Evolutionary conservation across 179 eudicot species (phyloP).

Genomic region (Silene coronaria): DNA sequence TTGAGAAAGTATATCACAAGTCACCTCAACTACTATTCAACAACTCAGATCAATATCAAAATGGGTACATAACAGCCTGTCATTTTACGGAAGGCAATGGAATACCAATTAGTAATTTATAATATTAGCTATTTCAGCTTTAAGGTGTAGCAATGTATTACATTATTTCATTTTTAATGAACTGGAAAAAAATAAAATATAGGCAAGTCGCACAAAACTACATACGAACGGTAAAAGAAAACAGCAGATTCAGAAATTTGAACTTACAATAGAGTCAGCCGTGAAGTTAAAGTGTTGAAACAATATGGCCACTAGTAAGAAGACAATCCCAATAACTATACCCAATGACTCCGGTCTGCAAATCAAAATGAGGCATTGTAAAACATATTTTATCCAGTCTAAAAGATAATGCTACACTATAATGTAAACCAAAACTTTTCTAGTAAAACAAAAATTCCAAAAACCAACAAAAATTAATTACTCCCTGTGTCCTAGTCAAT

Average conservation of each 20-base stretch:
- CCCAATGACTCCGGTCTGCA: conserved; percentile 96
- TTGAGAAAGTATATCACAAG: too few species aligned
- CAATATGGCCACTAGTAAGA: conserved; percentile 68
- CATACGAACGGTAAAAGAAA: neutral
- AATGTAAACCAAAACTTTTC: neutral
- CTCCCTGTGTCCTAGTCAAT: too few species aligned
- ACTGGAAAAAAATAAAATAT: neutral
- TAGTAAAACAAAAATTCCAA: too few species aligned
- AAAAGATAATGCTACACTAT: neutral
- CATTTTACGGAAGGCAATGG: too few species aligned
- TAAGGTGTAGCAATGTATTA: too few species aligned
- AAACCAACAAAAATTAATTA: too few species aligned
- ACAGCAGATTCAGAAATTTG: neutral
- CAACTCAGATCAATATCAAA: too few species aligned
- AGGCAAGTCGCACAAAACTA: neutral
- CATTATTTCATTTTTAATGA: neutral
- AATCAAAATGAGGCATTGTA: conserved; percentile 14
- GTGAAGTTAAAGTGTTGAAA: conserved; percentile 87
- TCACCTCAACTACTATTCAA: too few species aligned
- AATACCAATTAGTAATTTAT: too few species aligned
- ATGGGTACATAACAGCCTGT: too few species aligned
- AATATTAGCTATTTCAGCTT: too few species aligned
- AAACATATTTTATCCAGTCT: neutral
- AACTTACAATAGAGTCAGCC: conserved; percentile 78
- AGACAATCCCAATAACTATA: conserved; percentile 78